Evolutionary conservation across 1,284 basidiomycete species (phyloP), one percentile per base, ranked within the genome.

Genomic region (Ganoderma sinense): DNA sequence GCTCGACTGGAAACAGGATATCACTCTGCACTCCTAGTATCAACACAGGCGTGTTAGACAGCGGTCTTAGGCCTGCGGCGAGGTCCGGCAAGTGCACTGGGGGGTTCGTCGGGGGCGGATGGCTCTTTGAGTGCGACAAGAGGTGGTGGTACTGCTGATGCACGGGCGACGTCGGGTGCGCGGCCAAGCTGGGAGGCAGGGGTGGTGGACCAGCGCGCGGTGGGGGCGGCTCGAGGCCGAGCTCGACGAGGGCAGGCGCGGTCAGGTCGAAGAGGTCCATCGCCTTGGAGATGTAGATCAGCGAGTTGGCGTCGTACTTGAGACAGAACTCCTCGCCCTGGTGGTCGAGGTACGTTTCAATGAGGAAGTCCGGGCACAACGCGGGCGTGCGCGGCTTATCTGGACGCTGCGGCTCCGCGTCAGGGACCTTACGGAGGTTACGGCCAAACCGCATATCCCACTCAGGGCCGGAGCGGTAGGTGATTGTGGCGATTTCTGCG

Each of bases 211-310:
- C 69, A 72, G 62, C 68, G 65, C 65, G 71, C 33, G 77, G 78
- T 31, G 80, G 74, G 45, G 80, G 83, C 67, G 82, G 75, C 31
- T 74, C 72, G 61, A 93, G 81, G 51, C 87, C 85, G 26, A 99
- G 87, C 53, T 91, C 88, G 51, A 87, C 81, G 4, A 99, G 87
- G 5, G 96, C 89, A 31, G 94, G 88, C 5, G 86, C 85, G 0
- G 96, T 96, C 90, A 99, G 93, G 83, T 99, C 97, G 81, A 99
- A 99, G 1, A 99, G 87, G 81, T 99, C 97, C 97, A 99, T 99
- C 23, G 98, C 97, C 84, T 99, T 99, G 26, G 94, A 96, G 73
- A 98, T 91, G 85, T 99, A 99, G 77, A 99, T 97, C 80, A 99
- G 91, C 3, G 96, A 98, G 84, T 99, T 99, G 70, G 98, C 97